Percentiles rank a stretch among this genome's conserved stretches.
These are phyloP conservation scores for Spizellomyces punctatus DNA, from an alignment of 192 early-diverging fungal genomes.

Conservation along the genomic window DNA sequence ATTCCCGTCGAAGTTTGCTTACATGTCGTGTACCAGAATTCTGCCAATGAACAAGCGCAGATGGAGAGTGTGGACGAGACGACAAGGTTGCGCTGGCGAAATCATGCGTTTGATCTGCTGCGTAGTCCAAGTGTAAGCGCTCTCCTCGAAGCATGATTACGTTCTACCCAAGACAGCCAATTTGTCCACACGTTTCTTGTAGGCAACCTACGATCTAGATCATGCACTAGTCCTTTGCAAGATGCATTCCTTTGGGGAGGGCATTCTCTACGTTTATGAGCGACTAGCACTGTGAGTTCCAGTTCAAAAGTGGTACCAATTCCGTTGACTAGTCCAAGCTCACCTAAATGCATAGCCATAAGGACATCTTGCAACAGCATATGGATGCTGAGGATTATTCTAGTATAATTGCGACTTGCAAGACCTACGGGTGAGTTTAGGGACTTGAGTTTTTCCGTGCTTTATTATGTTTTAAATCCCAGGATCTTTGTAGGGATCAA, in stretches of 20 bases:
- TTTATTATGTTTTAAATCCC: not conserved
- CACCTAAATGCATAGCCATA: slow-evolving; percentile 29
- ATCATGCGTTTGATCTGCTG: slow-evolving; percentile 8
- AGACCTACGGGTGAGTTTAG: slow-evolving; percentile 50
- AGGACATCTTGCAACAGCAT: slow-evolving; percentile 50
- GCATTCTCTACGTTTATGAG: slow-evolving; percentile 87
- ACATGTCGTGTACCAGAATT: no score
- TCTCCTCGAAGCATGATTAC: not conserved
- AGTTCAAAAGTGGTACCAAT: not conserved
- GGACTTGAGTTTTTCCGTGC: not conserved
- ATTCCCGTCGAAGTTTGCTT: no score
- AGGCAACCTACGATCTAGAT: slow-evolving; percentile 80
- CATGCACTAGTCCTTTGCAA: slow-evolving; percentile 92
- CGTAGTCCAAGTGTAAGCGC: slow-evolving; percentile 11
- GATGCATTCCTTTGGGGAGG: slow-evolving; percentile 79
- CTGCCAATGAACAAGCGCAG: not conserved
- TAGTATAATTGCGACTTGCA: slow-evolving; percentile 44
- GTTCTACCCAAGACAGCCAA: not conserved
- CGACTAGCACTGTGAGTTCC: slow-evolving; percentile 68
- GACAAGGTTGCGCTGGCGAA: slow-evolving; percentile 6
- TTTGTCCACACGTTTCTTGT: not conserved
- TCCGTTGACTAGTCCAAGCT: not conserved
- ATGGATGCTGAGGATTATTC: slow-evolving; percentile 46
- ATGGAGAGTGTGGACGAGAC: not conserved
- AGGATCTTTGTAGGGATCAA: slow-evolving; percentile 29